phyloP scores from a whole-genome alignment of 2,329 filamentous ascomycete species.

The Helotiales sp. region DNA sequence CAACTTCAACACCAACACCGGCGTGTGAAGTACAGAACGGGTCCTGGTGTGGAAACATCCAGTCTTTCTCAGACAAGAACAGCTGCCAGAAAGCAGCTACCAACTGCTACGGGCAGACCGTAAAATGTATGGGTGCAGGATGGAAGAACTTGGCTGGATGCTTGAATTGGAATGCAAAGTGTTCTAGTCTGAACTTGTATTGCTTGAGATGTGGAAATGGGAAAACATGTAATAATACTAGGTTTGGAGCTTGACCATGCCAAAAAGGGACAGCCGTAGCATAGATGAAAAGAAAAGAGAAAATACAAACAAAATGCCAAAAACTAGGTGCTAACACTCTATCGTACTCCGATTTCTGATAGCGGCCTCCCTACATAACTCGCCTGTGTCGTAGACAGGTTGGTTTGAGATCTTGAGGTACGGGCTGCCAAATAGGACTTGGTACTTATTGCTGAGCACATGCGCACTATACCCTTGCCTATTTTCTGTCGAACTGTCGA shows the following conservation, averaged over 20 bases:
- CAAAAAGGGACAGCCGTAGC: no score
- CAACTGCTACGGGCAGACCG: background rate
- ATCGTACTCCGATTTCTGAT: no score
- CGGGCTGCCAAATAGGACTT: no score
- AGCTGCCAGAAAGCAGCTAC: background rate
- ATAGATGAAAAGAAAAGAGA: no score
- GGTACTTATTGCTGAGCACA: no score
- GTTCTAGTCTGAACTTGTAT: conserved; percentile 2
- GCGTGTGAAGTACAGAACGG: background rate
- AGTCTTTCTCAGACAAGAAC: conserved; percentile 1
- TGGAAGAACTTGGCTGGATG: background rate
- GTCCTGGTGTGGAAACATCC: conserved; percentile 11
- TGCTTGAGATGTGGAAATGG: background rate
- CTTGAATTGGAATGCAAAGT: background rate
- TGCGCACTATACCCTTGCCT: no score
- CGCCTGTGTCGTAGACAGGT: no score
- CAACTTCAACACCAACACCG: background rate
- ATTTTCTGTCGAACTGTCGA: no score
- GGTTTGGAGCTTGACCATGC: conserved; percentile 1
- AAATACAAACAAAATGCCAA: no score
- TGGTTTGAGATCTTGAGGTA: no score
- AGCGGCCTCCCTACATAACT: no score
- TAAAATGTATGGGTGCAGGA: background rate
- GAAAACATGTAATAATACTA: background rate
- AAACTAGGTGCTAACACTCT: no score